These are phyloP conservation scores for Epichloe typhina DNA, from an alignment of 2,329 filamentous ascomycete species.

Conservation along the genomic window DNA sequence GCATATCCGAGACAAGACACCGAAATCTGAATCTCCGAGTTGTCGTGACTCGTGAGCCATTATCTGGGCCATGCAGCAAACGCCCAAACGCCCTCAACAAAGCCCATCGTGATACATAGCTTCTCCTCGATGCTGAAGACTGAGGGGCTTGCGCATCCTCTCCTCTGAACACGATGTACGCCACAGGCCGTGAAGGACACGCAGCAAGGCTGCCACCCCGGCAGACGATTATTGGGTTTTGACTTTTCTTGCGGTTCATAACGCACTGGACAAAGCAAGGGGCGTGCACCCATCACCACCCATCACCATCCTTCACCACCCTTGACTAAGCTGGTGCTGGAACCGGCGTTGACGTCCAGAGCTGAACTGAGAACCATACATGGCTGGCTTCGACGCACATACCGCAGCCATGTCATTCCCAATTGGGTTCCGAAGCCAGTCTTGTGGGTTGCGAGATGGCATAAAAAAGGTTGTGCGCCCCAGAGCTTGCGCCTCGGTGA, in stretches of 20 bases:
- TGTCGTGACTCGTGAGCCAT: too few species aligned
- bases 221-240: too few species aligned
- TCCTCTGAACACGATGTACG: not conserved
- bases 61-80: too few species aligned
- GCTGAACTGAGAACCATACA: constrained; percentile 7
- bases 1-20: not conserved
- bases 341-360: constrained; percentile 3
- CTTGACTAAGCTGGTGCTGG: not conserved
- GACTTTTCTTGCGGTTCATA: not conserved
- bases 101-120: too few species aligned
- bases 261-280: not conserved
- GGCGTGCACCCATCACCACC: constrained; percentile 1
- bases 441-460: not conserved
- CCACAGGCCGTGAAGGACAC: not conserved
- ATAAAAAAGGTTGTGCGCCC: constrained; percentile 6
- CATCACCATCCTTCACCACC: too few species aligned
- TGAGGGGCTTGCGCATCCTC: not conserved
- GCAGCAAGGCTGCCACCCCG: not conserved
- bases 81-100: too few species aligned
- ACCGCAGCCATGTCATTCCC: not conserved
- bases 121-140: not conserved
- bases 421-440: constrained; percentile 3
- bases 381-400: constrained; percentile 1
- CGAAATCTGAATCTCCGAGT: not conserved
- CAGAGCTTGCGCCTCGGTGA: not conserved